Percentiles rank a stretch among this genome's conserved stretches.
Evolutionary conservation across 129 eudicot species (phyloP).

Genomic region (Tagetes patula): DNA sequence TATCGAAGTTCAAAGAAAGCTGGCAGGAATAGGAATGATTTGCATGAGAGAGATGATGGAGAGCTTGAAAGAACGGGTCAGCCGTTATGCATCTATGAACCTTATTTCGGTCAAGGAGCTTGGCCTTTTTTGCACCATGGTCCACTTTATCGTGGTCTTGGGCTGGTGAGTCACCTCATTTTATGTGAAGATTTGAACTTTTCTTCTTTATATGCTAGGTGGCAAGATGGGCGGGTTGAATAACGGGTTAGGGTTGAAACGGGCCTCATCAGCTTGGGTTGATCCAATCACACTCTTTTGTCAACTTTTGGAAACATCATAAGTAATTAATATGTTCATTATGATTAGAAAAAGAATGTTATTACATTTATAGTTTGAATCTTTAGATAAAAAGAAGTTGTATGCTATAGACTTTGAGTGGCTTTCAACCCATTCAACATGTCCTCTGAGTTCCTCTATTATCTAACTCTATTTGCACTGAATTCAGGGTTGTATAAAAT

Average conservation of each 20-base stretch:
- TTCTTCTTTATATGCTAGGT: background rate
- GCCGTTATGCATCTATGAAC: slow-evolving; percentile 83
- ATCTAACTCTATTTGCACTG: background rate
- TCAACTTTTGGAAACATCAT: no score
- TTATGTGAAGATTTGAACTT: background rate
- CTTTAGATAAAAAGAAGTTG: background rate
- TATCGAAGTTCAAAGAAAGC: slow-evolving; percentile 83
- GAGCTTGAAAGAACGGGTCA: slow-evolving; percentile 97
- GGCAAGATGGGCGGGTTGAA: slow-evolving; percentile 2
- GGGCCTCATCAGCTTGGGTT: background rate
- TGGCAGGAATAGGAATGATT: slow-evolving; percentile 65
- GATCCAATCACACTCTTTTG: background rate
- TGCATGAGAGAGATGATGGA: slow-evolving; percentile 96
- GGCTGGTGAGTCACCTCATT: slow-evolving; percentile 56
- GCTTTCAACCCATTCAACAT: background rate
- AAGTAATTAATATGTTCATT: background rate
- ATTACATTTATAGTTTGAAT: background rate
- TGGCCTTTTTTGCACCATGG: slow-evolving; percentile 88
- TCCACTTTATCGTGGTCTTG: slow-evolving; percentile 88
- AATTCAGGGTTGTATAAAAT: background rate
- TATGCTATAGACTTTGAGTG: background rate
- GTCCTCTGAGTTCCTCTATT: background rate
- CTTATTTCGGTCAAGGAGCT: slow-evolving; percentile 90
- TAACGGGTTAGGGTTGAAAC: slow-evolving; percentile 2
- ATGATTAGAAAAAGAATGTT: background rate